Conservation (phyloP, 495 filamentous ascomycete genomes). For the Pseudotulostoma volvatum region DNA sequence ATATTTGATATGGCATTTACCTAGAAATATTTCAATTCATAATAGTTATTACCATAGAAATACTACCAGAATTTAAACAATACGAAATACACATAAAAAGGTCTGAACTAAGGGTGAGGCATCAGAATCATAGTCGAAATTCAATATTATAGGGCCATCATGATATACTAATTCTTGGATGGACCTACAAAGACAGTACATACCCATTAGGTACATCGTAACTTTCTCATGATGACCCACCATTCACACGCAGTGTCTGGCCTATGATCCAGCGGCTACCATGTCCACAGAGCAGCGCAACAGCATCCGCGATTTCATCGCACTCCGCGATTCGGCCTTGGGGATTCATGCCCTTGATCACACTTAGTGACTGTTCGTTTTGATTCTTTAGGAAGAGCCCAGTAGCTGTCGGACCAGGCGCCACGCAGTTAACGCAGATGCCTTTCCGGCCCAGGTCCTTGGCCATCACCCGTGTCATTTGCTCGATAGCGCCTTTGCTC, state of each 20-base stretch:
- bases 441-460: slow-evolving; percentile 47
- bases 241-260: slow-evolving; percentile 47
- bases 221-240: no score
- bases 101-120: no score
- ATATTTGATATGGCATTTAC: no score
- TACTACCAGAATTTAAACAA: no score
- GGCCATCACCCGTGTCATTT: slow-evolving; percentile 45
- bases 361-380: slow-evolving; percentile 38
- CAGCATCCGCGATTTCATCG: slow-evolving; percentile 43
- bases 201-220: no score
- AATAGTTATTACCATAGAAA: no score
- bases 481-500: slow-evolving; percentile 54
- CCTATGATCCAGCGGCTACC: slow-evolving; percentile 46
- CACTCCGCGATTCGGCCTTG: slow-evolving; percentile 39
- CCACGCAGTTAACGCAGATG: slow-evolving; percentile 47
- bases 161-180: no score
- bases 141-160: no score
- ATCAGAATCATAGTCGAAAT: no score
- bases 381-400: slow-evolving; percentile 52
- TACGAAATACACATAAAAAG: no score
- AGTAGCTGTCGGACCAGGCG: slow-evolving; percentile 49
- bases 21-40: no score
- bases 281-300: slow-evolving; percentile 35
- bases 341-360: slow-evolving; percentile 35
- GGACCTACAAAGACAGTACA: no score